Percentiles rank a stretch among this genome's conserved stretches.
Conservation (phyloP, 306 rosid species). For the Delonix regia region DNA sequence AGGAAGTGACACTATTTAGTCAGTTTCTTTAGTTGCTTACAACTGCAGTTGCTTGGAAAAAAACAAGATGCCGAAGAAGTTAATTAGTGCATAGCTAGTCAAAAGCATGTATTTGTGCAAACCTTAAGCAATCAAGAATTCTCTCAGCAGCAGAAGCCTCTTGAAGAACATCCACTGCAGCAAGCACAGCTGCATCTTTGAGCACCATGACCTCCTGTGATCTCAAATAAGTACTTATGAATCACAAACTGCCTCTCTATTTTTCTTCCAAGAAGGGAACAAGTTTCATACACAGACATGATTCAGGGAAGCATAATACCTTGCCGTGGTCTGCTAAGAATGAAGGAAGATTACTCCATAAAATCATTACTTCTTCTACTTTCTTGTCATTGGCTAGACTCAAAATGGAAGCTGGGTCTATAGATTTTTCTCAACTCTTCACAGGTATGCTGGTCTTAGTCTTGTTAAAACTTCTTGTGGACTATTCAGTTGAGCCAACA, state of each 20-base stretch:
- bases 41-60: too few relatives aligned
- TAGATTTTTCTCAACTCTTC: conserved; percentile 5
- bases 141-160: conserved; percentile 45
- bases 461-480: conserved; percentile 15
- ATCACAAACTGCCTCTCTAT: background rate
- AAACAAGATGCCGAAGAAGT: too few relatives aligned
- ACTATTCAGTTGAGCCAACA: conserved; percentile 10
- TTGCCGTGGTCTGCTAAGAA: conserved; percentile 39
- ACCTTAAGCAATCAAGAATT: conserved; percentile 47
- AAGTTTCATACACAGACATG: background rate
- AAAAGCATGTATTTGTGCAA: background rate
- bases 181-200: conserved; percentile 36
- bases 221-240: background rate
- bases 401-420: conserved; percentile 12
- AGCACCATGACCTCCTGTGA: conserved; percentile 40
- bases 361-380: conserved; percentile 21
- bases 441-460: background rate
- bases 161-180: conserved; percentile 49
- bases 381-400: conserved; percentile 25
- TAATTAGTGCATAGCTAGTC: background rate
- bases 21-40: too few relatives aligned
- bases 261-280: background rate
- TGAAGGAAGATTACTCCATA: conserved; percentile 35
- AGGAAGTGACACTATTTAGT: too few relatives aligned
- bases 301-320: conserved; percentile 30